Percentiles rank a stretch among this genome's conserved stretches.
phyloP scores from a whole-genome alignment of 306 rosid species.

The Dryas octopetala region DNA sequence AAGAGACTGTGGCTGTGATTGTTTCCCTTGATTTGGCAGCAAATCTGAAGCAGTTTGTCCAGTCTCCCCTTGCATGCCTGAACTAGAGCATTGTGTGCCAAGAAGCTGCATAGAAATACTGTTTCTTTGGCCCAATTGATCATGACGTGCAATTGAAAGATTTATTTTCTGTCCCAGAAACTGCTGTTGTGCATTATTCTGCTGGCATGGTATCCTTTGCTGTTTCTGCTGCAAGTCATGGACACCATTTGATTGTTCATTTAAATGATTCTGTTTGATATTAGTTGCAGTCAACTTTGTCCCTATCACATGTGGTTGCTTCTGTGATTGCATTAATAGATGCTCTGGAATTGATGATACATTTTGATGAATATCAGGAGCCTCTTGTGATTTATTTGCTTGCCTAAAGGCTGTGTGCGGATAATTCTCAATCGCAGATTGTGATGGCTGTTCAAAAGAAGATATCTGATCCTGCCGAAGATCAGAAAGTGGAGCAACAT shows the following conservation, averaged over 20 bases:
- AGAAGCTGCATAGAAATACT: conserved; percentile 33
- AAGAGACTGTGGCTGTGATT: conserved; percentile 49
- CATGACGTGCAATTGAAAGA: not conserved
- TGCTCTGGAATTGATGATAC: conserved; percentile 6
- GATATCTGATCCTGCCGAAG: not conserved
- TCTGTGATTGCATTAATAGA: not conserved
- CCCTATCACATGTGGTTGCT: not conserved
- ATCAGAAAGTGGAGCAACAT: conserved; percentile 1
- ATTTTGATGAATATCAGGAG: conserved; percentile 11
- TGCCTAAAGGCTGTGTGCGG: not conserved
- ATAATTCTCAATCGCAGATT: not conserved
- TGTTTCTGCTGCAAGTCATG: conserved; percentile 11
- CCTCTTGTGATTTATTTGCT: not conserved
- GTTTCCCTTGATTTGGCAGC: conserved; percentile 58
- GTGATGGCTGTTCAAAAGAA: not conserved
- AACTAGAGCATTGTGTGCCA: conserved; percentile 58
- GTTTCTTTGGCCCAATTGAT: not conserved
- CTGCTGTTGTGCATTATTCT: not conserved
- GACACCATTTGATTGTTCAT: not conserved
- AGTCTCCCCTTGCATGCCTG: conserved; percentile 68
- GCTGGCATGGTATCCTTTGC: not conserved
- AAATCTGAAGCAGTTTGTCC: conserved; percentile 50
- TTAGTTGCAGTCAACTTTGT: conserved; percentile 11
- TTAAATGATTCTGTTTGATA: not conserved
- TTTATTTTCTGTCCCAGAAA: not conserved